phyloP scores from a whole-genome alignment of 2,329 filamentous ascomycete species.

The Fusarium sp. region DNA sequence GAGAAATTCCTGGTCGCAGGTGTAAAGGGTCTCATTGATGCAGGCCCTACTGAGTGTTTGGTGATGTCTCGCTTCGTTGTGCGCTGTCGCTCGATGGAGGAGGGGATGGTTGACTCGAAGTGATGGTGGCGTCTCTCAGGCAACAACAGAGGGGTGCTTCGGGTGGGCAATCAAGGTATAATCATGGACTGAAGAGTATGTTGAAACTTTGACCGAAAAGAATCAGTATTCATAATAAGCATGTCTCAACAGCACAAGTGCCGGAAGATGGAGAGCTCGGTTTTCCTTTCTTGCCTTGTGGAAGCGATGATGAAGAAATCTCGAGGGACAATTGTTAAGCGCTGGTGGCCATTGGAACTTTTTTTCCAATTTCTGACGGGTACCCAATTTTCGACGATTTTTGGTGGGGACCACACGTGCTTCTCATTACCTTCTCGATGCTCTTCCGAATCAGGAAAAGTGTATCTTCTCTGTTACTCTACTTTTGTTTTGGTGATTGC shows the following conservation, averaged over 20 bases:
- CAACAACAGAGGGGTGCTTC: conserved; percentile 38
- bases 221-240: conserved; percentile 44
- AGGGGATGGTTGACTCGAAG: conserved; percentile 9
- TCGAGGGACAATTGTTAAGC: conserved; percentile 20
- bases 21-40: conserved; percentile 45
- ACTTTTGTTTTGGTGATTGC: background rate
- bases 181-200: conserved; percentile 38
- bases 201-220: conserved; percentile 27
- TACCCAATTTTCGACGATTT: conserved; percentile 38
- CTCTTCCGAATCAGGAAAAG: background rate
- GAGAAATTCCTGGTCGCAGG: conserved; percentile 48
- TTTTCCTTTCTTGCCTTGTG: background rate
- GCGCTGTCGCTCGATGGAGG: conserved; percentile 5
- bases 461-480: conserved; percentile 15
- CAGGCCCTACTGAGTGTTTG: conserved; percentile 10
- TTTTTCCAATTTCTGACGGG: conserved; percentile 37
- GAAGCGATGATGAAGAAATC: conserved; percentile 17
- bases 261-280: conserved; percentile 4
- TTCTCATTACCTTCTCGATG: background rate
- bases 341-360: conserved; percentile 34
- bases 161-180: conserved; percentile 29
- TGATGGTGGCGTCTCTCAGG: conserved; percentile 41
- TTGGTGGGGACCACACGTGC: conserved; percentile 47
- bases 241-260: conserved; percentile 19
- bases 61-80: conserved; percentile 18